Evolutionary conservation across 352 stramenopile species (phyloP).

Genomic region (Globisporangium barbulae): DNA sequence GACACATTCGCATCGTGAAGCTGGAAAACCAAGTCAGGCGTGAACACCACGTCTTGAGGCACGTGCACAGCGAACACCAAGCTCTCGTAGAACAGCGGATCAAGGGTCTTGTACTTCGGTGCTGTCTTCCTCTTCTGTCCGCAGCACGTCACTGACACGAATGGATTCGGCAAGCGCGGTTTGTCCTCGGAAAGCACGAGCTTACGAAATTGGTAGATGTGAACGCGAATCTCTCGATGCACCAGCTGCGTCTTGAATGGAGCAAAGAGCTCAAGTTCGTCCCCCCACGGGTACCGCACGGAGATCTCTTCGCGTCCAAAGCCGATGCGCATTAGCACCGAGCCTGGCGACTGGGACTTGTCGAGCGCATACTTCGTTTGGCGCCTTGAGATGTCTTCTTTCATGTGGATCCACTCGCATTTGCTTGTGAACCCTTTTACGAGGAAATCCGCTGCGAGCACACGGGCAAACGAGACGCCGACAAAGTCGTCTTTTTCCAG

Average conservation of each 20-base stretch:
- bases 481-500: conserved; percentile 59
- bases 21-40: conserved; percentile 68
- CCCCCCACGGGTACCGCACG: conserved; percentile 48
- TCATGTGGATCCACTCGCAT: conserved; percentile 53
- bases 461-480: conserved; percentile 50
- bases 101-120: conserved; percentile 45
- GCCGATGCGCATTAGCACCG: conserved; percentile 50
- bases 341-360: conserved; percentile 42
- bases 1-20: conserved; percentile 56
- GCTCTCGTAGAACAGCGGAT: conserved; percentile 84
- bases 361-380: conserved; percentile 58
- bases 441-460: conserved; percentile 40
- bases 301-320: conserved; percentile 72
- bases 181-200: conserved; percentile 41
- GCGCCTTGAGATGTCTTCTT: conserved; percentile 55
- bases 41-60: conserved; percentile 50
- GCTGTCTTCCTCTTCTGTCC: conserved; percentile 53
- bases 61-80: conserved; percentile 55
- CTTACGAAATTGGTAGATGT: conserved; percentile 81
- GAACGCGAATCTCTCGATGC: conserved; percentile 66
- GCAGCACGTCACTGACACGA: conserved; percentile 73
- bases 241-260: conserved; percentile 48
- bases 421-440: conserved; percentile 36
- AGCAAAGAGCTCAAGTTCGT: conserved; percentile 35
- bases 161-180: conserved; percentile 66